Evolutionary conservation across 768 basidiomycete genomes (phyloP).

Genomic region (Crepidotus variabilis): DNA sequence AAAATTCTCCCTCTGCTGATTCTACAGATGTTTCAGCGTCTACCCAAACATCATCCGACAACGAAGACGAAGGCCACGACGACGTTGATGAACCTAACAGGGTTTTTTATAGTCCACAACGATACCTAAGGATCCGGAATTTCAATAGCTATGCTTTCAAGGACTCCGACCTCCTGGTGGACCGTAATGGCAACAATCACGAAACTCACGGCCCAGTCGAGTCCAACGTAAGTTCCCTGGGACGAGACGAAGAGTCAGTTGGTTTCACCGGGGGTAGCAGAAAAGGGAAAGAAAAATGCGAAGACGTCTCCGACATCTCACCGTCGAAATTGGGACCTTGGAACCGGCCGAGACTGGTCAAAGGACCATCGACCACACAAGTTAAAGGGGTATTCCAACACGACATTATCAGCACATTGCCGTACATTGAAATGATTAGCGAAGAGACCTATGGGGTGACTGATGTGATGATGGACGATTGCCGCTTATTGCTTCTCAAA

Average conservation of each 20-base stretch:
- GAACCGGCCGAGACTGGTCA: slow-evolving; percentile 34
- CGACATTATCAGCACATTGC: slow-evolving; percentile 44
- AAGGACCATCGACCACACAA: slow-evolving; percentile 34
- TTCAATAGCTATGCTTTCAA: slow-evolving; percentile 29
- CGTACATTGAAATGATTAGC: slow-evolving; percentile 49
- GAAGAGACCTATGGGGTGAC: slow-evolving; percentile 45
- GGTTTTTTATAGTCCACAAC: slow-evolving; percentile 6
- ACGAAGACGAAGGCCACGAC: slow-evolving; percentile 5
- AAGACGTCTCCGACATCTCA: not conserved
- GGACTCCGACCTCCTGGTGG: slow-evolving; percentile 9
- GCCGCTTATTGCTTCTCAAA: slow-evolving; percentile 44
- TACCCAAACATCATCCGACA: not conserved
- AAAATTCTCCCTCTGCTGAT: not conserved
- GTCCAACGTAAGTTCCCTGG: no score
- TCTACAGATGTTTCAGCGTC: not conserved
- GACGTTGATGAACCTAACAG: slow-evolving; percentile 1
- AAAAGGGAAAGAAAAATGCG: slow-evolving; percentile 24
- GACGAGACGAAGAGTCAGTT: not conserved
- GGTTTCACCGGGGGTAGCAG: not conserved
- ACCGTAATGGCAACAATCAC: not conserved
- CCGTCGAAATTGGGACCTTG: slow-evolving; percentile 12
- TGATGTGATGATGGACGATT: slow-evolving; percentile 58
- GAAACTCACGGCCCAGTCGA: no score
- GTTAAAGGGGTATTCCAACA: slow-evolving; percentile 43
- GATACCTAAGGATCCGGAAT: slow-evolving; percentile 27